These are phyloP conservation scores for Umbelopsis vinacea DNA, from an alignment of 192 early-diverging fungal species.

Conservation along the genomic window DNA sequence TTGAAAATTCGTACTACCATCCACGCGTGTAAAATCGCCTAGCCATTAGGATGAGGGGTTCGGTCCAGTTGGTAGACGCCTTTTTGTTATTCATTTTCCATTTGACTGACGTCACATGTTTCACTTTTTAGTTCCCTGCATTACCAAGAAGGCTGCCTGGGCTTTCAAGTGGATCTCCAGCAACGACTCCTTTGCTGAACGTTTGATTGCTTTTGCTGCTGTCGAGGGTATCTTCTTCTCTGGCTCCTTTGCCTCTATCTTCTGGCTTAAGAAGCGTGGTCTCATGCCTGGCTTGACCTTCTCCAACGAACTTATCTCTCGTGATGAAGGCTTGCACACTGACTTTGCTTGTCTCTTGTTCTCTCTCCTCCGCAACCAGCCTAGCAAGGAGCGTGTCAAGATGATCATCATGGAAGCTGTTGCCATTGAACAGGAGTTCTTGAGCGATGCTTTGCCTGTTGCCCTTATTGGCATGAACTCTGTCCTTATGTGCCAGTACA, in stretches of 20 bases:
- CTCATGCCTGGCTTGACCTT: constrained; percentile 98
- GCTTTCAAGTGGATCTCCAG: constrained; percentile 92
- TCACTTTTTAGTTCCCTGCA: constrained; percentile 79
- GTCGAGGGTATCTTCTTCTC: constrained; percentile 99
- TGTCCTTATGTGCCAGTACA: constrained; percentile 93
- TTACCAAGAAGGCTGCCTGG: constrained; percentile 97
- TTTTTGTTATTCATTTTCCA: neutral
- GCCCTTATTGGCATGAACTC: constrained; percentile 97
- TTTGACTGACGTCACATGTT: constrained; percentile 14
- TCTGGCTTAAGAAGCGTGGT: constrained; percentile 99
- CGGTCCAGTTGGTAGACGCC: neutral
- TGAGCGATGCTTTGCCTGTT: constrained; percentile 90
- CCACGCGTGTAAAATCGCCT: too few species aligned
- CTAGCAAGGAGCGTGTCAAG: constrained; percentile 62
- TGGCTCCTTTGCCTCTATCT: constrained; percentile 97
- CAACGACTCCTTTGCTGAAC: constrained; percentile 83
- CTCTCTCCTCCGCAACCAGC: constrained; percentile 78
- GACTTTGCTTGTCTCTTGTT: constrained; percentile 98
- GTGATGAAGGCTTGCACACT: constrained; percentile 96
- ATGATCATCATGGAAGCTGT: constrained; percentile 90
- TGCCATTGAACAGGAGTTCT: constrained; percentile 92
- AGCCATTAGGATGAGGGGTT: neutral
- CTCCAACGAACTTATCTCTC: constrained; percentile 96
- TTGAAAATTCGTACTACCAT: neutral
- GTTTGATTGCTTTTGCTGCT: constrained; percentile 94